Percentiles rank a stretch among this genome's conserved stretches.
Conservation (phyloP, 805 yeast species). For the Pichia eremophila region DNA sequence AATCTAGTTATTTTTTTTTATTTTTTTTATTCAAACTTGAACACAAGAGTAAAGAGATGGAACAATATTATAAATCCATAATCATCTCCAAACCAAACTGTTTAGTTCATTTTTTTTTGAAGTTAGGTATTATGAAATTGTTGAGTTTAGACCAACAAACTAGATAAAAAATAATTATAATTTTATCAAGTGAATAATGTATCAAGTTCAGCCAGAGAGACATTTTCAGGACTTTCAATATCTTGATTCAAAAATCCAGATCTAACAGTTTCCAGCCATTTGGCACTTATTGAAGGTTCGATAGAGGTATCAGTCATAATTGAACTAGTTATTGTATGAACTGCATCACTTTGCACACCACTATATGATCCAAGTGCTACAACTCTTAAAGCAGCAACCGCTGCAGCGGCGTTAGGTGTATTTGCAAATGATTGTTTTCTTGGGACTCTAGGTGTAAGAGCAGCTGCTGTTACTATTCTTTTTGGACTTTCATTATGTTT, state of each 20-base stretch:
- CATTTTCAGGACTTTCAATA: slow-evolving; percentile 70
- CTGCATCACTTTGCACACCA: slow-evolving; percentile 28
- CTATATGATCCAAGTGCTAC: slow-evolving; percentile 48
- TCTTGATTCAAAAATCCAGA: slow-evolving; percentile 73
- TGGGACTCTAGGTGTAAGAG: slow-evolving; percentile 76
- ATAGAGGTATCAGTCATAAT: slow-evolving; percentile 27
- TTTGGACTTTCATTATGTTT: not conserved
- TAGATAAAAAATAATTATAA: not conserved
- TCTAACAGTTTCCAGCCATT: slow-evolving; percentile 67
- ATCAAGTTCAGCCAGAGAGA: slow-evolving; percentile 61
- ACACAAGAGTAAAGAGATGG: no score
- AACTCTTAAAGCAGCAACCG: slow-evolving; percentile 66
- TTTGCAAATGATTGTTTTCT: slow-evolving; percentile 40
- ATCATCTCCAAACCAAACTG: no score
- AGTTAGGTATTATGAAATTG: no score
- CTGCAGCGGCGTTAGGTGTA: slow-evolving; percentile 58
- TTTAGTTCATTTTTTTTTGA: no score
- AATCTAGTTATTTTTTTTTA: not conserved
- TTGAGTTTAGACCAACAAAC: not conserved
- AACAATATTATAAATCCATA: no score
- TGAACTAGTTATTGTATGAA: slow-evolving; percentile 25
- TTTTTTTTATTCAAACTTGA: not conserved
- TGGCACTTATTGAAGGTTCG: slow-evolving; percentile 35
- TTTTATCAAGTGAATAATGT: slow-evolving; percentile 29
- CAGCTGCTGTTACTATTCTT: slow-evolving; percentile 54